phyloP scores from a whole-genome alignment of 306 rosid species.

The Lupinus albus region DNA sequence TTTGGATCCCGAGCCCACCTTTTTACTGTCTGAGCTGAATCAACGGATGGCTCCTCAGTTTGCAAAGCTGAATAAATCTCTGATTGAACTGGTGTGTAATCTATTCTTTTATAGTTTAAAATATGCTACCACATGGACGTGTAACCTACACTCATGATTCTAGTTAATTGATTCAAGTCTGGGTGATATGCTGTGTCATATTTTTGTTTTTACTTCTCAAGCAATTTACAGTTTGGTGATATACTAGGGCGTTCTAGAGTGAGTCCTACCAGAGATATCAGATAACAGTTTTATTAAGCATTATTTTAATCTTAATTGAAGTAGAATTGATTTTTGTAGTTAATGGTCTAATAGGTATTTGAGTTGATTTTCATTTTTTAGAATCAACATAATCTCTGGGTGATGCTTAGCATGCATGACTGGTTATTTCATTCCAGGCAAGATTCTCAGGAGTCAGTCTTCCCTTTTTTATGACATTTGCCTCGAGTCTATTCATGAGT shows the following conservation, averaged over 20 bases:
- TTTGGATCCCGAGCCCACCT: too few species aligned
- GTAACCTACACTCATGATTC: too few species aligned
- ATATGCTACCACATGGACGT: too few species aligned
- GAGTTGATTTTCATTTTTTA: conserved; percentile 6
- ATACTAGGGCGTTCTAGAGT: neutral
- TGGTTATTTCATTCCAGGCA: conserved; percentile 8
- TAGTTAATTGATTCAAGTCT: too few species aligned
- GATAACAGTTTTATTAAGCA: neutral
- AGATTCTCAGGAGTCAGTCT: neutral
- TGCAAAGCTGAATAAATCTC: too few species aligned
- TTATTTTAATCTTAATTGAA: neutral
- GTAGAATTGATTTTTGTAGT: conserved; percentile 4
- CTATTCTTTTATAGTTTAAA: too few species aligned
- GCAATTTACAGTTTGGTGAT: conserved; percentile 13
- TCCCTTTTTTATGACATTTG: neutral
- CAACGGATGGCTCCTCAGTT: too few species aligned
- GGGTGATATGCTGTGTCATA: conserved; percentile 1
- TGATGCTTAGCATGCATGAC: conserved; percentile 13
- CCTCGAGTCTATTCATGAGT: too few species aligned
- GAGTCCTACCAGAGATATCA: conserved; percentile 6
- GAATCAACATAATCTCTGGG: neutral
- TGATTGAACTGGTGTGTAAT: too few species aligned
- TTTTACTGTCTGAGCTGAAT: too few species aligned
- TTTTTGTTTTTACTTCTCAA: conserved; percentile 4
- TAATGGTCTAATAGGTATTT: conserved; percentile 9